A percentile compares a stretch with the other conserved stretches of the same genome.
phyloP scores from a whole-genome alignment of 495 filamentous ascomycete species.

The Aspergillus incahuasiensis region DNA sequence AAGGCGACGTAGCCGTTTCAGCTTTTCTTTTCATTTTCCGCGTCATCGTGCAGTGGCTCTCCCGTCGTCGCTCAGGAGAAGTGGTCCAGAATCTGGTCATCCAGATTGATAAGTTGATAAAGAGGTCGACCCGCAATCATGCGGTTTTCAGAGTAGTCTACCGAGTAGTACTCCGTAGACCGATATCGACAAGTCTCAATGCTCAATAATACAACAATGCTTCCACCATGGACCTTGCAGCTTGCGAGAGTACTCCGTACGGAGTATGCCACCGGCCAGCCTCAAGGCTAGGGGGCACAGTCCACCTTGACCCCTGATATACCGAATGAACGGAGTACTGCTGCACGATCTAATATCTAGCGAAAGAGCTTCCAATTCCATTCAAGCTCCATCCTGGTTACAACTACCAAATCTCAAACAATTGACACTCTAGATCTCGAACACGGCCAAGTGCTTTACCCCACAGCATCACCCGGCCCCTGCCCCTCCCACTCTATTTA shows the following conservation, averaged over 20 bases:
- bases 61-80: background rate
- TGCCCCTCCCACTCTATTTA: background rate
- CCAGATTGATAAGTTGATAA: background rate
- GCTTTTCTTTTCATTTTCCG: slow-evolving; percentile 10
- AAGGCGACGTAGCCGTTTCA: slow-evolving; percentile 17
- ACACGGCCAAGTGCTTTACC: background rate
- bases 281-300: background rate
- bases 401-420: background rate
- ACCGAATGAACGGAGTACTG: background rate
- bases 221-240: no score
- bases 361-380: background rate
- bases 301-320: background rate
- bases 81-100: background rate
- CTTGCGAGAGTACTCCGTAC: no score
- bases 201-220: no score
- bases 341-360: background rate
- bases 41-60: slow-evolving; percentile 10
- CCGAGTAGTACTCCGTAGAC: no score
- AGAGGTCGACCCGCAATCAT: background rate
- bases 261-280: no score
- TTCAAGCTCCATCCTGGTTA: background rate
- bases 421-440: background rate
- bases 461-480: background rate
- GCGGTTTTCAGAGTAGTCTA: background rate
- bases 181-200: no score